Evolutionary conservation across 768 basidiomycete species (phyloP).

Genomic region (Fomitopsis pulvina): DNA sequence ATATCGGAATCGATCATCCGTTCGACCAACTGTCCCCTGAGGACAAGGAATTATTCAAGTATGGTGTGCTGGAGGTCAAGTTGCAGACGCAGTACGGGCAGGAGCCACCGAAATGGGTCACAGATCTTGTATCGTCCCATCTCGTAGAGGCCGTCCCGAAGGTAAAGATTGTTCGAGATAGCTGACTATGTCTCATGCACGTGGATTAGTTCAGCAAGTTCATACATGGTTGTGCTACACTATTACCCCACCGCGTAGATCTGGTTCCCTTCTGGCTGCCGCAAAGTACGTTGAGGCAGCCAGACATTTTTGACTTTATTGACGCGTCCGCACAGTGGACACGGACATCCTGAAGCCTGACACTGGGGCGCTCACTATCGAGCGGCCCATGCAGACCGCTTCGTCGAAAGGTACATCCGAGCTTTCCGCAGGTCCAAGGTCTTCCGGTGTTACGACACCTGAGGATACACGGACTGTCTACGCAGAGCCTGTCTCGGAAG

Average conservation of each 20-base stretch:
- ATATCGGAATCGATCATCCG: conserved; percentile 89
- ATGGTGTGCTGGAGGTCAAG: conserved; percentile 96
- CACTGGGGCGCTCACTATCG: conserved; percentile 58
- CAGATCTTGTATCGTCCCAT: conserved; percentile 92
- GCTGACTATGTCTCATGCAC: not conserved
- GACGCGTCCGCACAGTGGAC: conserved; percentile 57
- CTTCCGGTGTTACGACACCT: conserved; percentile 37
- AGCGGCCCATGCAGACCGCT: conserved; percentile 55
- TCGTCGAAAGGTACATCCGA: conserved; percentile 43
- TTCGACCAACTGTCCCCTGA: conserved; percentile 68
- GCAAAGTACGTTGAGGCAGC: conserved; percentile 57
- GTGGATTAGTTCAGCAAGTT: conserved; percentile 66
- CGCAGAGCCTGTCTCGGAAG: conserved; percentile 90
- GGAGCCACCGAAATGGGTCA: conserved; percentile 93
- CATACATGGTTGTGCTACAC: conserved; percentile 92
- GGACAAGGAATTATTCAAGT: conserved; percentile 93
- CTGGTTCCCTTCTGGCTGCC: conserved; percentile 98
- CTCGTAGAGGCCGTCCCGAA: conserved; percentile 97
- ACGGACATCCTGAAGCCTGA: conserved; percentile 92
- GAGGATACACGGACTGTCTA: conserved; percentile 40
- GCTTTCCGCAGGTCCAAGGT: conserved; percentile 19
- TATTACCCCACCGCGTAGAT: conserved; percentile 88
- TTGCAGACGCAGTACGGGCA: conserved; percentile 94
- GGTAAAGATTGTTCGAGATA: conserved; percentile 45
- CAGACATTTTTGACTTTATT: not conserved